phyloP scores from a whole-genome alignment of 768 basidiomycete species.

The Mycena vitilis region DNA sequence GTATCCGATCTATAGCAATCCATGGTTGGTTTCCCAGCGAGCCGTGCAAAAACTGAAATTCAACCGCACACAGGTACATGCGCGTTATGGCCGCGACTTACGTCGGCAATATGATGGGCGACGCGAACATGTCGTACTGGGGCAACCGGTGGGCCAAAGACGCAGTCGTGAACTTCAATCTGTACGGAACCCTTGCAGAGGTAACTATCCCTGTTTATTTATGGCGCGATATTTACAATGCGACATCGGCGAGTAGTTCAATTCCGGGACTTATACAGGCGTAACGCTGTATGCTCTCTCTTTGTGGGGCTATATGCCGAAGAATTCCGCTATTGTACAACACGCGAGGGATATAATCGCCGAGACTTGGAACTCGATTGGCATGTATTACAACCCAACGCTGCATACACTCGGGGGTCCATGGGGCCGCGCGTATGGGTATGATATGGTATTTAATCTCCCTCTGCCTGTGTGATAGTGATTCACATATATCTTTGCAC shows the following conservation, averaged over 20 bases:
- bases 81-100: constrained; percentile 47
- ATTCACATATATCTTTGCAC: no score
- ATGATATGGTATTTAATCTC: constrained; percentile 43
- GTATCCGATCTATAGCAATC: constrained; percentile 45
- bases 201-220: constrained; percentile 22
- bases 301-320: constrained; percentile 48
- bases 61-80: constrained; percentile 41
- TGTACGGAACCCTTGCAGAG: constrained; percentile 43
- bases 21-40: constrained; percentile 36
- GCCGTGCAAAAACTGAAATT: background rate
- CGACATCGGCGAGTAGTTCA: constrained; percentile 41
- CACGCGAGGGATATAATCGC: constrained; percentile 41
- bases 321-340: constrained; percentile 40
- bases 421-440: constrained; percentile 46
- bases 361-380: constrained; percentile 42
- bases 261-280: constrained; percentile 46
- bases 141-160: constrained; percentile 45
- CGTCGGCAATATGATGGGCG: constrained; percentile 44
- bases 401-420: constrained; percentile 44
- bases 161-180: constrained; percentile 43
- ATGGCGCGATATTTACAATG: no score
- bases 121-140: constrained; percentile 47
- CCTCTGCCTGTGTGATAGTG: no score
- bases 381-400: constrained; percentile 43
- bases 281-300: constrained; percentile 46